Percentiles rank a stretch among this genome's conserved stretches.
Conservation (phyloP, 2,329 filamentous ascomycete species). For the Mariannaea elegans region DNA sequence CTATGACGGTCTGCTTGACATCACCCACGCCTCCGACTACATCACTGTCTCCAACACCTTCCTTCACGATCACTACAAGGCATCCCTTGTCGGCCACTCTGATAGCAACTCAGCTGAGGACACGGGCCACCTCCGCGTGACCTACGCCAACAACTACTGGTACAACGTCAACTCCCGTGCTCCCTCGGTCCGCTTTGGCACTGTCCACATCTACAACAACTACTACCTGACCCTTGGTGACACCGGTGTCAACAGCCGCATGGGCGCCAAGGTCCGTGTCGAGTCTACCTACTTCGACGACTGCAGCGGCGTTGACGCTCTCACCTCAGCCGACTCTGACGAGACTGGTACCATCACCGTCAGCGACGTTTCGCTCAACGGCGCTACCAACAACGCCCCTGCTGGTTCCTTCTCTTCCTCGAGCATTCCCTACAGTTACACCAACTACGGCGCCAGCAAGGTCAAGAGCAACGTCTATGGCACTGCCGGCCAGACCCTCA, state of each 20-base stretch:
- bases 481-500: slow-evolving; percentile 51
- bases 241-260: slow-evolving; percentile 64
- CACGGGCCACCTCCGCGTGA: slow-evolving; percentile 68
- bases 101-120: slow-evolving; percentile 67
- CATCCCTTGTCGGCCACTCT: slow-evolving; percentile 67
- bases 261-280: slow-evolving; percentile 66
- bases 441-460: slow-evolving; percentile 54
- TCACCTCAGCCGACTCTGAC: slow-evolving; percentile 53
- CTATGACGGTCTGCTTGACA: slow-evolving; percentile 73
- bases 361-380: slow-evolving; percentile 55
- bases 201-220: slow-evolving; percentile 68
- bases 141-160: slow-evolving; percentile 74
- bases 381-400: slow-evolving; percentile 49
- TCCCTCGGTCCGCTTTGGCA: slow-evolving; percentile 73
- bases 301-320: slow-evolving; percentile 42
- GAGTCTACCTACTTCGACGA: slow-evolving; percentile 62
- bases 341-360: slow-evolving; percentile 51
- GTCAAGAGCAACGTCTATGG: slow-evolving; percentile 55
- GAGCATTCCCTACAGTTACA: slow-evolving; percentile 62
- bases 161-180: slow-evolving; percentile 70
- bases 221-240: slow-evolving; percentile 52
- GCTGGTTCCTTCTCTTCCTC: slow-evolving; percentile 59
- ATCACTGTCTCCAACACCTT: slow-evolving; percentile 56
- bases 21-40: slow-evolving; percentile 70
- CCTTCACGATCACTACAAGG: slow-evolving; percentile 60